Percentiles rank a stretch among this genome's conserved stretches.
Evolutionary conservation across 1,284 basidiomycete genomes (phyloP).

Genomic region (Porogramme epimiltina): DNA sequence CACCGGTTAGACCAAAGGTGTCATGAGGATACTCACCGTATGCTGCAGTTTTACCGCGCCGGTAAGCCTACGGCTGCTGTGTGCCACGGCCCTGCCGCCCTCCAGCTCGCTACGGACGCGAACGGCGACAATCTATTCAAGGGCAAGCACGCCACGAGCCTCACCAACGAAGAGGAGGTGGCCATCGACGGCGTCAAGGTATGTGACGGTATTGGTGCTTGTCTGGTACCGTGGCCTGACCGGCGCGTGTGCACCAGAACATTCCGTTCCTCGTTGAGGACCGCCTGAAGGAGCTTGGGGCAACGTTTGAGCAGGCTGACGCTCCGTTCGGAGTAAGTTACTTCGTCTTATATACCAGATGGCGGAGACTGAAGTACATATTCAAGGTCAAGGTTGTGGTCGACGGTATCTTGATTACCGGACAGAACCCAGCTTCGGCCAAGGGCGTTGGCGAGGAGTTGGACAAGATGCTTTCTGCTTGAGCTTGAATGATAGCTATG

Average conservation of each 20-base stretch:
- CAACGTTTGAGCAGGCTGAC: constrained; percentile 57
- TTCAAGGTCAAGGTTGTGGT: constrained; percentile 46
- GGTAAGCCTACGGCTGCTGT: constrained; percentile 66
- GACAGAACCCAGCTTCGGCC: constrained; percentile 75
- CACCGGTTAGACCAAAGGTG: neutral
- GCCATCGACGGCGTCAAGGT: constrained; percentile 16
- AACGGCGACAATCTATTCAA: constrained; percentile 65
- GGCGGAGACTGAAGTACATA: neutral
- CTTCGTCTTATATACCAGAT: no score
- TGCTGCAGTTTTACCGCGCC: constrained; percentile 54
- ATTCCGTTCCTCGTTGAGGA: constrained; percentile 76
- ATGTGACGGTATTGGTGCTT: no score
- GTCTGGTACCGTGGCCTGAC: neutral
- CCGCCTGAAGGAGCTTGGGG: constrained; percentile 61
- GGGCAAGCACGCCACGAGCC: constrained; percentile 62
- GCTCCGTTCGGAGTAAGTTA: constrained; percentile 57
- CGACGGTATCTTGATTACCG: constrained; percentile 56
- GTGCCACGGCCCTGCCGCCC: constrained; percentile 72
- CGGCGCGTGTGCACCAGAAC: constrained; percentile 24
- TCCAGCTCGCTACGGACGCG: constrained; percentile 55
- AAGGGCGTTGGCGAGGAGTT: constrained; percentile 52
- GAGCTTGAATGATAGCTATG: no score
- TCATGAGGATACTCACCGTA: neutral
- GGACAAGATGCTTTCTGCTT: constrained; percentile 33
- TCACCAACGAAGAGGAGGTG: constrained; percentile 74